phyloP scores from a whole-genome alignment of 169 alveolate species.

The Fabrea salina region DNA sequence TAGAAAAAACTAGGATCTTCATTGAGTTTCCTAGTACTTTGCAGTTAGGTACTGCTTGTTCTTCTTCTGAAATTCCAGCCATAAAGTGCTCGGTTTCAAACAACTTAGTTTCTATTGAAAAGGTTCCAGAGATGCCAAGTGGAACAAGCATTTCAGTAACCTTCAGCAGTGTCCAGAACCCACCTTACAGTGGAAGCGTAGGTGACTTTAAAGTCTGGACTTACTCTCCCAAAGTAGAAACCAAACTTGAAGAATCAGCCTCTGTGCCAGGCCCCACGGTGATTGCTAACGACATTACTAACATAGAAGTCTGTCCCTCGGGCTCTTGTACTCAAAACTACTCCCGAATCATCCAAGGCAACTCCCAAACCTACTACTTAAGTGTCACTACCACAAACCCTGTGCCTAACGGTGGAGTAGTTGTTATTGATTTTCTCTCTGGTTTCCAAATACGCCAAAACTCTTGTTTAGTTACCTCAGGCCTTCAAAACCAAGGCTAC shows the following conservation, averaged over 20 bases:
- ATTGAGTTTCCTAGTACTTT: neutral
- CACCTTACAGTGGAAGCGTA: neutral
- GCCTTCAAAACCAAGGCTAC: conserved; percentile 23
- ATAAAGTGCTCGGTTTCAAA: neutral
- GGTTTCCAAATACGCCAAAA: neutral
- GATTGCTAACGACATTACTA: neutral
- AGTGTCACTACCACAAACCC: conserved; percentile 1
- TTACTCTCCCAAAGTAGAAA: neutral
- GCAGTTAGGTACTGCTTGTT: neutral
- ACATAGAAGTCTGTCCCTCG: neutral
- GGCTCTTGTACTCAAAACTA: neutral
- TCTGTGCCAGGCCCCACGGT: conserved; percentile 10
- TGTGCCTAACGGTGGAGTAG: conserved; percentile 9
- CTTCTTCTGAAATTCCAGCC: neutral
- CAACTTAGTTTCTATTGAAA: neutral
- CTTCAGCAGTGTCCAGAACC: neutral
- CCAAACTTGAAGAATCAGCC: neutral
- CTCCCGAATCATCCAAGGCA: neutral
- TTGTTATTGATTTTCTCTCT: neutral
- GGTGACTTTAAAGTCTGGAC: neutral
- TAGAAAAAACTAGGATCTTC: neutral
- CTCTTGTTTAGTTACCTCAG: conserved; percentile 12
- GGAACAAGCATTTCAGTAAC: neutral
- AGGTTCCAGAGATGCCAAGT: neutral
- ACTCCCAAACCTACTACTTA: neutral